Conservation (phyloP, 352 stramenopile species). For the Pythium sukuiense region DNA sequence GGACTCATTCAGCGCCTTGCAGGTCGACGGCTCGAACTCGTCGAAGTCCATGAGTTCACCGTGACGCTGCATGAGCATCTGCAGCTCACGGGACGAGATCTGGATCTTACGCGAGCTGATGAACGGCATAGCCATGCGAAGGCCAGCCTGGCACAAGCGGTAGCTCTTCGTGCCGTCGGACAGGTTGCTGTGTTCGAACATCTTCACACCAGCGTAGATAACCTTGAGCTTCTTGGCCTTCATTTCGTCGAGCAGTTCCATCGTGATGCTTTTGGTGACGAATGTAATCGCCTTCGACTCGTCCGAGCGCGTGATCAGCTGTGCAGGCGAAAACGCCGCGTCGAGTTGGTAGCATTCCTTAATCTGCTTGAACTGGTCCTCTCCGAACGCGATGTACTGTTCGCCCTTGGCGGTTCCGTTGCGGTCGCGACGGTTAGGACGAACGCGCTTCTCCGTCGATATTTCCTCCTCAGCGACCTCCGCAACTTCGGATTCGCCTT, state of each 20-base stretch:
- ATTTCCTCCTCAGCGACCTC: slow-evolving; percentile 17
- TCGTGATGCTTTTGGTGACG: slow-evolving; percentile 84
- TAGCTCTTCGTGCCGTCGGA: slow-evolving; percentile 70
- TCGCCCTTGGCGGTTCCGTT: slow-evolving; percentile 57
- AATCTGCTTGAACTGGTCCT: slow-evolving; percentile 57
- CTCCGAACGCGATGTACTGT: slow-evolving; percentile 72
- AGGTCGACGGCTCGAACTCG: slow-evolving; percentile 63
- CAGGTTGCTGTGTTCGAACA: slow-evolving; percentile 90
- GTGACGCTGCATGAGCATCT: slow-evolving; percentile 84
- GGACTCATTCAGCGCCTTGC: slow-evolving; percentile 50
- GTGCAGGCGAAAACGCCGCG: slow-evolving; percentile 59
- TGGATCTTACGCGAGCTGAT: slow-evolving; percentile 67
- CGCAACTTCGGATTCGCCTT: slow-evolving; percentile 13
- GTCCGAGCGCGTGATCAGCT: slow-evolving; percentile 88
- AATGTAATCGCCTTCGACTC: slow-evolving; percentile 87
- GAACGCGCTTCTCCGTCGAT: slow-evolving; percentile 11
- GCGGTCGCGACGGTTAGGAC: slow-evolving; percentile 39
- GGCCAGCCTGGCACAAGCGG: slow-evolving; percentile 87
- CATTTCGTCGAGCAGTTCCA: slow-evolving; percentile 78
- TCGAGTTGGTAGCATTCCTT: slow-evolving; percentile 79
- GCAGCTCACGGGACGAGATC: slow-evolving; percentile 71
- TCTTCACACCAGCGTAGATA: slow-evolving; percentile 91
- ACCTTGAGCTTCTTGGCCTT: slow-evolving; percentile 87
- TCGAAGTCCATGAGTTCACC: slow-evolving; percentile 84
- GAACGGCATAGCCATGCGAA: slow-evolving; percentile 83